Conservation (phyloP, 2,329 filamentous ascomycete genomes). For the Clonostachys rosea region DNA sequence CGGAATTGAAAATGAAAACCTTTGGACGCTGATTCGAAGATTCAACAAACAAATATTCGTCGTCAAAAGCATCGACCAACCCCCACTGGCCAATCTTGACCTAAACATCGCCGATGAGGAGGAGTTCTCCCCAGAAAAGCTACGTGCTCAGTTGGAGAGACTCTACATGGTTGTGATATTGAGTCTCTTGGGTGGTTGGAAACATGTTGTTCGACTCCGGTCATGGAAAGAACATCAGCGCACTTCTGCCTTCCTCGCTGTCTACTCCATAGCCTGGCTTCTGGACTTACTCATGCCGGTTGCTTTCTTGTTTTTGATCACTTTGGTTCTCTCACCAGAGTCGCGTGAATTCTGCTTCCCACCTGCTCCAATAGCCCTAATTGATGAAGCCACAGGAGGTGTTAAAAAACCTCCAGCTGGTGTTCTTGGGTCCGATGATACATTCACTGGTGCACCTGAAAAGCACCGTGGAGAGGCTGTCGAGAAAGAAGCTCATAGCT, state of each 20-base stretch:
- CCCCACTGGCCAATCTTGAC: slow-evolving; percentile 62
- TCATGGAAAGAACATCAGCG: slow-evolving; percentile 73
- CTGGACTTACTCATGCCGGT: slow-evolving; percentile 67
- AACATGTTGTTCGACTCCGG: slow-evolving; percentile 71
- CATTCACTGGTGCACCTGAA: slow-evolving; percentile 76
- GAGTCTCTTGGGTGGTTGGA: slow-evolving; percentile 58
- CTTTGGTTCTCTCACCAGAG: slow-evolving; percentile 61
- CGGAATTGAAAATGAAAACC: slow-evolving; percentile 65
- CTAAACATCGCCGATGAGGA: slow-evolving; percentile 79
- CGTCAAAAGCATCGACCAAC: slow-evolving; percentile 58
- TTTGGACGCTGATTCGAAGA: slow-evolving; percentile 67
- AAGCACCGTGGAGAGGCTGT: slow-evolving; percentile 80
- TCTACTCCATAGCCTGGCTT: slow-evolving; percentile 63
- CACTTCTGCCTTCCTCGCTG: slow-evolving; percentile 56
- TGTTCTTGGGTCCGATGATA: slow-evolving; percentile 70
- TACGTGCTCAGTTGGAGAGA: slow-evolving; percentile 72
- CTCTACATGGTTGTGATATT: slow-evolving; percentile 78
- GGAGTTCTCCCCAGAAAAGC: slow-evolving; percentile 80
- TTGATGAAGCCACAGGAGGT: slow-evolving; percentile 65
- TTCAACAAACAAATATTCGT: slow-evolving; percentile 69
- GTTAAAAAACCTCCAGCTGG: slow-evolving; percentile 74
- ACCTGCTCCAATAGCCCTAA: slow-evolving; percentile 69
- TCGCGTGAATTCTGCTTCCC: slow-evolving; percentile 66
- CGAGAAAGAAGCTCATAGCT: slow-evolving; percentile 77
- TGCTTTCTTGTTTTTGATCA: slow-evolving; percentile 52